Evolutionary conservation across 192 early-diverging fungal genomes (phyloP).

Genomic region (Mortierella alpina): DNA sequence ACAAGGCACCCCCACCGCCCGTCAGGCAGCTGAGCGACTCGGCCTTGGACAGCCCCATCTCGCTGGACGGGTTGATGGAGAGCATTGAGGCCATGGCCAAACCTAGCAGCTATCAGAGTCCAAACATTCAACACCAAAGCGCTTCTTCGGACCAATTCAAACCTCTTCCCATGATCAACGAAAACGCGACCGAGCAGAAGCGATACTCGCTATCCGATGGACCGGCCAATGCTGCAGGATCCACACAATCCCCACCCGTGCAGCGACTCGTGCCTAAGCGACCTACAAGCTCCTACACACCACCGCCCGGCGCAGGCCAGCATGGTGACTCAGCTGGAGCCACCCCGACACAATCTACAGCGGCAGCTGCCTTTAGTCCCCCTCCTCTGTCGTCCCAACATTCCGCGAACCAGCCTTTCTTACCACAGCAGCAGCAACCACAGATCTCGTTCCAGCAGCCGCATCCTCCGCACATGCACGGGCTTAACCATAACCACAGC

Average conservation of each 20-base stretch:
- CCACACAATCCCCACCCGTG: constrained; percentile 26
- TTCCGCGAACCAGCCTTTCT: background rate
- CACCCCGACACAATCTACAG: no score
- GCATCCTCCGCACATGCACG: background rate
- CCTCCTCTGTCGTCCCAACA: background rate
- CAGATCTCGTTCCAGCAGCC: constrained; percentile 16
- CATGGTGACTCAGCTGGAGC: no score
- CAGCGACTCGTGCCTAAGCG: constrained; percentile 24
- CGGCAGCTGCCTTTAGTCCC: background rate
- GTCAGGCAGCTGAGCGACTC: background rate
- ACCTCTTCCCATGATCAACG: constrained; percentile 33
- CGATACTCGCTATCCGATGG: constrained; percentile 43
- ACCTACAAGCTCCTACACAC: constrained; percentile 10
- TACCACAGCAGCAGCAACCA: constrained; percentile 11
- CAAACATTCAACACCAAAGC: background rate
- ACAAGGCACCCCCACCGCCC: constrained; percentile 15
- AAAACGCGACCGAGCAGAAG: constrained; percentile 10
- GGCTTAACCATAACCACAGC: constrained; percentile 29
- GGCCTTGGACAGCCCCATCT: constrained; percentile 28
- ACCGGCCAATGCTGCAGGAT: background rate
- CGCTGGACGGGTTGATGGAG: constrained; percentile 46
- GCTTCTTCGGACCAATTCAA: constrained; percentile 22
- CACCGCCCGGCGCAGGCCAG: background rate
- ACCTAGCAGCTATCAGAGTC: background rate
- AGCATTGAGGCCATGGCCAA: constrained; percentile 47